phyloP scores from a whole-genome alignment of 108 stramenopile species.

The Conticribra guillardii region DNA sequence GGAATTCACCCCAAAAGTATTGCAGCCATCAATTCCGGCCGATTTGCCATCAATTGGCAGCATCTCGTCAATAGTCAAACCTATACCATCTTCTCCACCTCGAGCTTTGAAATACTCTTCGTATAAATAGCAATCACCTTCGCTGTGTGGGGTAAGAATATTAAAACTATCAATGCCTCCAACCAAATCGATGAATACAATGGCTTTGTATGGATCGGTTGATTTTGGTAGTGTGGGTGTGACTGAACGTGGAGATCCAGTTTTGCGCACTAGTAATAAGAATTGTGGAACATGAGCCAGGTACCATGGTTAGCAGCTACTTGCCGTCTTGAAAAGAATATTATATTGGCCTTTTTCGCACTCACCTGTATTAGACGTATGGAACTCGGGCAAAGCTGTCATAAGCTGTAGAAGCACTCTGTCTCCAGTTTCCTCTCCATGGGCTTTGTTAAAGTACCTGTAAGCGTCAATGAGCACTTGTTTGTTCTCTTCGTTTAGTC shows the following conservation, averaged over 20 bases:
- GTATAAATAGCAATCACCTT: conserved; percentile 26
- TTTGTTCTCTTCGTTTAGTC: conserved; percentile 36
- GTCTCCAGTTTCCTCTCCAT: conserved; percentile 36
- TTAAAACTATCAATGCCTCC: conserved; percentile 59
- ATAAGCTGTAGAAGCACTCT: conserved; percentile 39
- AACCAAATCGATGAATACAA: conserved; percentile 44
- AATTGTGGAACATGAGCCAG: neutral
- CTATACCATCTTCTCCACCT: conserved; percentile 38
- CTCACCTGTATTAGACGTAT: conserved; percentile 44
- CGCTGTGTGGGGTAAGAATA: conserved; percentile 40
- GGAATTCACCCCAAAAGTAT: conserved; percentile 53
- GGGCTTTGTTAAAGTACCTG: conserved; percentile 17
- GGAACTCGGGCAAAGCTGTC: conserved; percentile 53
- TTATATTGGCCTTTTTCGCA: conserved; percentile 7
- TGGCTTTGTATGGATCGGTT: conserved; percentile 46
- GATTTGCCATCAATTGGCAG: conserved; percentile 47
- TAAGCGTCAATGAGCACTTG: conserved; percentile 30
- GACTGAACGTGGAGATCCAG: conserved; percentile 27
- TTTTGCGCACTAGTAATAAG: conserved; percentile 21
- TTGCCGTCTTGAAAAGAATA: neutral
- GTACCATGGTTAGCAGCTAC: neutral
- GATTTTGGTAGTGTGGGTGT: conserved; percentile 41
- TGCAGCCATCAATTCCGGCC: conserved; percentile 42
- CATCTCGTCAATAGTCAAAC: conserved; percentile 31
- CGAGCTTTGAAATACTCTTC: conserved; percentile 45